Evolutionary conservation across 345 rosid genomes (phyloP).

Genomic region (Syzygium oleosum): DNA sequence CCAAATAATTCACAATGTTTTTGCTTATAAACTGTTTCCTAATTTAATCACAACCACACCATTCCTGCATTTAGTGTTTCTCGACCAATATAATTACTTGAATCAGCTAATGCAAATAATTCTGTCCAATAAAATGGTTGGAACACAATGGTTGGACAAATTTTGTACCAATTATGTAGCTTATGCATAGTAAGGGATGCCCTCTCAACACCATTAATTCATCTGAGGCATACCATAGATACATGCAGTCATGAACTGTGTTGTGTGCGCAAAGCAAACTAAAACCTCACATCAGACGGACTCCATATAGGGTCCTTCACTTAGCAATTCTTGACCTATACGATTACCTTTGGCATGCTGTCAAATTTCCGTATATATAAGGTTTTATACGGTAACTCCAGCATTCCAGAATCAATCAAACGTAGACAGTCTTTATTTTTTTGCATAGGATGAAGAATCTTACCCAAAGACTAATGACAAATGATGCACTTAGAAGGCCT

Average conservation of each 20-base stretch:
- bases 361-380: not conserved
- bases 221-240: not conserved
- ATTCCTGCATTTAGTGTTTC: not conserved
- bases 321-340: not conserved
- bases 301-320: not conserved
- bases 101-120: not conserved
- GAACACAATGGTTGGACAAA: not conserved
- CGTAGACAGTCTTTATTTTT: not conserved
- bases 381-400: not conserved
- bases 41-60: not conserved
- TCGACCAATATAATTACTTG: not conserved
- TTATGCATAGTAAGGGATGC: not conserved
- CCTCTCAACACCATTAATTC: not conserved
- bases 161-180: not conserved
- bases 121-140: not conserved
- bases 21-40: not conserved
- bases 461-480: not conserved
- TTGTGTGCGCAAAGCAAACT: not conserved
- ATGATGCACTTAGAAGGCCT: not conserved
- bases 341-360: not conserved
- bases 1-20: not conserved
- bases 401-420: not conserved
- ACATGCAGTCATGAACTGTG: not conserved
- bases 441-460: not conserved
- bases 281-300: not conserved